Evolutionary conservation across 352 stramenopile genomes (phyloP), one percentile per base, ranked within the genome.

Genomic region (Globisporangium abappressorium): DNA sequence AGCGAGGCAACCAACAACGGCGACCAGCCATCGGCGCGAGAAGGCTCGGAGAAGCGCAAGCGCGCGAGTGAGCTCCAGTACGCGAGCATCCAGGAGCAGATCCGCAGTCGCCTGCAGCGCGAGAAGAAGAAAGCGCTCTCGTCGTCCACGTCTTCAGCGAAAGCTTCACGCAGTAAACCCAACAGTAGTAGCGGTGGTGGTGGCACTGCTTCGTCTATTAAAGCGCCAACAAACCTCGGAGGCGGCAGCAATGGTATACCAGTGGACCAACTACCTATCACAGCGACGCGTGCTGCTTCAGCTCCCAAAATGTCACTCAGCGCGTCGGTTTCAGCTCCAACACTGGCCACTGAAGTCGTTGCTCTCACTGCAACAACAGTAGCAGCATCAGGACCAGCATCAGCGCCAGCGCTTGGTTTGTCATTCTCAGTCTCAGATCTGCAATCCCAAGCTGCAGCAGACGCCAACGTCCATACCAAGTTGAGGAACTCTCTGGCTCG

Each of bases 51-150:
- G 8, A 77, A 68, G 43, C 62, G 49, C 11, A 70, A 70, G 43
- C 59, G 34, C 36, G 55, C 62, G 15, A 58, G 24, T 3, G 61
- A 71, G 3, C 28, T 51, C 3, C 24, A 49, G 41, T 81, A 81
- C 22, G 58, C 70, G 30, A 54, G 68, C 22, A 26, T 73, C 3
- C 75, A 75, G 46, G 66, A 72, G 4, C 56, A 68, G n/a, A 77
- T 80, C 43, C 68, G 67, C 36, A 22, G n/a, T 24, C 72, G 62
- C 0, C 43, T 70, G 7, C 56, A 62, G 30, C 20, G 28, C 20
- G 62, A 72, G 24, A 64, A 56, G 46, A 64, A 68, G 20, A 24
- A 34, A 51, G n/a, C 18, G 26, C 28, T 47, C 34, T 36, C 8
- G 2, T 33, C 24, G 38, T 61, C 51, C n/a, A 34, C 6, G 3